Evolutionary conservation across 129 eudicot genomes (phyloP).

Genomic region (Chrysanthemum seticuspe): DNA sequence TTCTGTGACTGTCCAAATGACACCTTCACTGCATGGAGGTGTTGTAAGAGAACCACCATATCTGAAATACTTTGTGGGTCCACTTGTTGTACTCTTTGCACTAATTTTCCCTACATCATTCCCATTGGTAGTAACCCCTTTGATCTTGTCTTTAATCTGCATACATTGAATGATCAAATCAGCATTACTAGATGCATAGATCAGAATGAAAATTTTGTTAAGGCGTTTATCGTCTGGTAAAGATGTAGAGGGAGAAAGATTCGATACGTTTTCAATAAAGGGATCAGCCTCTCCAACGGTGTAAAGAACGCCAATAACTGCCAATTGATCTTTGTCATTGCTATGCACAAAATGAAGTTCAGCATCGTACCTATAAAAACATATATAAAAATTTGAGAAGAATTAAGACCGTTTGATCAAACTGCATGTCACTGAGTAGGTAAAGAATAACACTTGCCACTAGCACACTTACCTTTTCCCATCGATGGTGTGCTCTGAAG

Average conservation of each 20-base stretch:
- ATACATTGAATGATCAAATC: neutral
- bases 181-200: too few species aligned
- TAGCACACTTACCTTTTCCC: conserved; percentile 37
- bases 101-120: conserved; percentile 37
- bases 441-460: neutral
- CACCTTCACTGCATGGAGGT: conserved; percentile 66
- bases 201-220: too few species aligned
- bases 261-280: conserved; percentile 35
- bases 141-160: conserved; percentile 31
- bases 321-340: conserved; percentile 16
- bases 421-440: too few species aligned
- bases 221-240: too few species aligned
- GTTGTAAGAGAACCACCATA: conserved; percentile 63
- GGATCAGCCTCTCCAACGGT: conserved; percentile 43
- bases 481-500: conserved; percentile 60
- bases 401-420: too few species aligned
- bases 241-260: neutral
- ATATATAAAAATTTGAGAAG: neutral
- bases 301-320: conserved; percentile 40
- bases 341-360: conserved; percentile 55
- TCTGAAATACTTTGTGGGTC: conserved; percentile 44
- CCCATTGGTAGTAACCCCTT: neutral
- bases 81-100: conserved; percentile 41
- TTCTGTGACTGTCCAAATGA: conserved; percentile 49
- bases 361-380: conserved; percentile 27